Evolutionary conservation across 768 basidiomycete genomes (phyloP).

Genomic region (Amanita fuliginea): DNA sequence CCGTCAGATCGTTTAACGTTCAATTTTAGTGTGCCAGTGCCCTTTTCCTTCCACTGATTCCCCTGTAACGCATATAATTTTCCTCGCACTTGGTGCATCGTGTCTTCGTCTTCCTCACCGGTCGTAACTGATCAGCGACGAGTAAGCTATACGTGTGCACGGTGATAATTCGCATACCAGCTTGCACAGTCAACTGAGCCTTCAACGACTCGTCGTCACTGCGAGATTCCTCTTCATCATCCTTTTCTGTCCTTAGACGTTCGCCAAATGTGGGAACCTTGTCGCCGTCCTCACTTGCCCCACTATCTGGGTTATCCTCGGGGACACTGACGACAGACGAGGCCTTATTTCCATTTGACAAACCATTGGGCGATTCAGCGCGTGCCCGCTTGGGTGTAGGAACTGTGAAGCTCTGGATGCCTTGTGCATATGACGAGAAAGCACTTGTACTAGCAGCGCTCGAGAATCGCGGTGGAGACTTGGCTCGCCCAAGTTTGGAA

Average conservation of each 20-base stretch:
- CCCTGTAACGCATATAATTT: constrained; percentile 59
- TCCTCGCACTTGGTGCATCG: constrained; percentile 64
- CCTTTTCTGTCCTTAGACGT: constrained; percentile 50
- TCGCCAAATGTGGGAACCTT: constrained; percentile 45
- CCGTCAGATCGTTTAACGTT: constrained; percentile 59
- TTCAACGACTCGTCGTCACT: constrained; percentile 39
- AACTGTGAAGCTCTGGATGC: constrained; percentile 35
- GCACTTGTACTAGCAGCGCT: constrained; percentile 34
- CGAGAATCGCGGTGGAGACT: constrained; percentile 43
- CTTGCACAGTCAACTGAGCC: constrained; percentile 52
- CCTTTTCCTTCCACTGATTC: constrained; percentile 71
- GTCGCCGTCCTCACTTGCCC: constrained; percentile 37
- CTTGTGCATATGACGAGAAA: constrained; percentile 51
- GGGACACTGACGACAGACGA: constrained; percentile 14
- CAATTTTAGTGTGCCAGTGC: constrained; percentile 58
- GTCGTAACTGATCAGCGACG: constrained; percentile 40
- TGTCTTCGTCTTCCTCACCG: constrained; percentile 77
- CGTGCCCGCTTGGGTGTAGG: constrained; percentile 1
- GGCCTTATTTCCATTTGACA: constrained; percentile 27
- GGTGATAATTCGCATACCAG: constrained; percentile 31
- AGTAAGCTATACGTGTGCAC: neutral
- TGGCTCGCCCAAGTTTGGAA: constrained; percentile 33
- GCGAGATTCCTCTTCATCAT: constrained; percentile 41
- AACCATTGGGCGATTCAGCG: constrained; percentile 10
- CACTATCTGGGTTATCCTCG: constrained; percentile 24